Evolutionary conservation across 345 rosid species (phyloP).

Genomic region (Murraya paniculata): DNA sequence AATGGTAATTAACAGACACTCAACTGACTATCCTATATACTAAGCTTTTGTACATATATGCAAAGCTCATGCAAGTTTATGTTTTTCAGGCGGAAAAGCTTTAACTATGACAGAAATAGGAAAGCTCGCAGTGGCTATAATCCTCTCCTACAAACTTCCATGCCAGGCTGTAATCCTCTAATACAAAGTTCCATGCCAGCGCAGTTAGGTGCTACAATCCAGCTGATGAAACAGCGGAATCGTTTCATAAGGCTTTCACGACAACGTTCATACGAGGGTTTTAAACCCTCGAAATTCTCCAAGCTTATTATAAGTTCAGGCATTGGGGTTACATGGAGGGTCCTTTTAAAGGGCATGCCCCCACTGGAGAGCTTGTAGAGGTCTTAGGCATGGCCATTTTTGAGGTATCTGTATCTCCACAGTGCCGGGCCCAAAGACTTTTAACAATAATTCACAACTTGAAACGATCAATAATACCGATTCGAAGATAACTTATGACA

Average conservation of each 20-base stretch:
- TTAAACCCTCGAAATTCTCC: constrained; percentile 54
- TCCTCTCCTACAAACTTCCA: constrained; percentile 41
- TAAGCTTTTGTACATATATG: too few relatives aligned
- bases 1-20: constrained; percentile 29
- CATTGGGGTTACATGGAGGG: constrained; percentile 76
- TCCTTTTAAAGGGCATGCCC: constrained; percentile 61
- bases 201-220: constrained; percentile 38
- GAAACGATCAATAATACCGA: too few relatives aligned
- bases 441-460: too few relatives aligned
- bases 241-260: constrained; percentile 40
- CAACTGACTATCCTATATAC: too few relatives aligned
- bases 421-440: too few relatives aligned
- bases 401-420: neutral
- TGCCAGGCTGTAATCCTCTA: constrained; percentile 48
- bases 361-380: constrained; percentile 46
- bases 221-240: constrained; percentile 31
- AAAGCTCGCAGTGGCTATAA: constrained; percentile 62
- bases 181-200: constrained; percentile 51
- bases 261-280: constrained; percentile 56
- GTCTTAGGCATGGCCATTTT: constrained; percentile 38
- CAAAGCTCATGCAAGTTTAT: too few relatives aligned
- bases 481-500: neutral
- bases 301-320: constrained; percentile 70
- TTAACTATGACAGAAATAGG: constrained; percentile 34
- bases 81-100: constrained; percentile 44